Base-by-base conservation (phyloP, 441 rosid species). In the Lagerstroemia fauriei region DNA sequence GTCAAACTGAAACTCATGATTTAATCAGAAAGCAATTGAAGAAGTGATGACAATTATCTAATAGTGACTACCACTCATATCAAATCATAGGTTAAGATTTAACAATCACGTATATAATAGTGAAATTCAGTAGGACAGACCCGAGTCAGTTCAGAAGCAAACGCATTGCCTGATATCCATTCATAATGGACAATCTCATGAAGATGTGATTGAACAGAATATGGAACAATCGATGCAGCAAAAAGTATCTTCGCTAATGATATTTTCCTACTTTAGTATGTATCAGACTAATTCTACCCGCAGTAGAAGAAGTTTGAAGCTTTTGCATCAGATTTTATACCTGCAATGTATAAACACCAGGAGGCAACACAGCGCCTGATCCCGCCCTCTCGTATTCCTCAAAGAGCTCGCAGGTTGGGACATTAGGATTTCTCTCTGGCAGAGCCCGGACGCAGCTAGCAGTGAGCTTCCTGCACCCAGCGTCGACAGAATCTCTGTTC, bases 401-500 rank as follows among this genome's bases (percentile, higher is more conserved):
- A 80, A 89, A 96, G 82, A 86, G 94, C 63, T 94, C 92, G 84
- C 99, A 94, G 27, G 95, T 92, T 24, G 91, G 92, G n/a, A 92
- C 89, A 84, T 86, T 86, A 1, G 93, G 95, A 84, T 92, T 93
- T 89, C 90, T 93, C 3, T 90, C 93, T 14, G 99, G 92, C 89
- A 90, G 46, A 27, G 90, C 91, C 85, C 98, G 88, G 82, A 96
- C 92, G 97, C 98, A 96, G 84, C 93, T 93, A 41, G 98, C 99
- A 3, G 98, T 96, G 81, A 91, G 83, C 87, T 94, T 94, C 89
- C 97, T 84, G 87, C 99, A 96, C 0, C 89, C 98, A 0, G 98
- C 99, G 82, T 96, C 99, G 1, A 96, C 99, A 0, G 99, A 96
- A 84, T 96, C 98, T 20, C 99, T 93, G 88, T 93, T 96, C 88